Evolutionary conservation across 257 asterid species (phyloP), one percentile per base, ranked within the genome.

Genomic region (Mitragyna speciosa): DNA sequence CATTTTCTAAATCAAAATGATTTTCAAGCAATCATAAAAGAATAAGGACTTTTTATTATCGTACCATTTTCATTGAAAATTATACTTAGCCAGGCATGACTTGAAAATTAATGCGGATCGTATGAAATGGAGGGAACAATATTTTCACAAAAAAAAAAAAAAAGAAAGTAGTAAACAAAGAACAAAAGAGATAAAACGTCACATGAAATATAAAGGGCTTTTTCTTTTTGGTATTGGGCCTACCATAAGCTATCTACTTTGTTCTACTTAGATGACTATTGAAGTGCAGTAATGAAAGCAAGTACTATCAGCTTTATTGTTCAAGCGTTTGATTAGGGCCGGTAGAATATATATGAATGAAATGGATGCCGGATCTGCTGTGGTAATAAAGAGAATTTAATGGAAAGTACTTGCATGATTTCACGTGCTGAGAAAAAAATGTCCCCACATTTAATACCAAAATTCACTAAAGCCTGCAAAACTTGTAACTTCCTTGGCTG

Each of bases 281-380:
- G 49, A 45, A 45, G 49, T 41, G 43, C 19, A 43, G 11, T 26
- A 41, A 31, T 31, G 30, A 43, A 70, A 11, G 39, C 58, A 26
- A 24, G 30, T 54, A 24, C 9, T 63, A 7, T 15, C 63, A 11
- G 36, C 68, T 63, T 51, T 67, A 65, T 30, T 15, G 39, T 31
- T 67, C 17, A 0, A 5, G 70, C 26, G 0, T 2, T 73, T 63
- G 14, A 71, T 39, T n/a, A 41, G 77, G 45, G 71, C 47, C 12
- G 72, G 77, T 71, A 79, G 82, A 70, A 7, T 67, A 33, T 33
- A 36, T 47, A 47, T 79, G 59, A 79, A 71, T 17, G 67, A 59
- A 79, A 19, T 45, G 49, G 70, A 79, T 79, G 30, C 71, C 39
- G 9, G 3, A 64, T 73, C 67, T 64, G 33, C 75, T 26, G 45